Evolutionary conservation across 331 rosid genomes (phyloP), one percentile per base, ranked within the genome.

Genomic region (Dryas integrifolia): DNA sequence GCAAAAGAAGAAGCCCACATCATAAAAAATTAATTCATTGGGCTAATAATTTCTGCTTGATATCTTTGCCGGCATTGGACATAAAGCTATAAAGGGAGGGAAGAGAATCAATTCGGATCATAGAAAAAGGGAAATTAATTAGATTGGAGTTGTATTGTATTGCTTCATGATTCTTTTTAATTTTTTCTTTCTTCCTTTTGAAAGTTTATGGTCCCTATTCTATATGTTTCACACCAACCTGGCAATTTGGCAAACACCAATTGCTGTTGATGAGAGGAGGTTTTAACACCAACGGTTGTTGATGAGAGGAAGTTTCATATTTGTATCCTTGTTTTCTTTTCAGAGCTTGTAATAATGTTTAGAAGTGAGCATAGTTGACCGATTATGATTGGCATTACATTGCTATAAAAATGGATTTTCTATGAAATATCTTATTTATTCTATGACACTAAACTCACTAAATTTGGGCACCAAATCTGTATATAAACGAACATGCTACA

Each of bases 31-130:
- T 30, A 49, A 30, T 45, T 4, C 38, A 64, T 74, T 44, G 70
- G 70, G 62, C 15, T 8, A 60, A 61, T 48, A 2, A 18, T 2
- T 18, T 24, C 39, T 47, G 55, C 7, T 66, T 66, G 24, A 46
- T 26, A 35, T 16, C 56, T 50, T 50, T 50, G 58, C 72, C 26
- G 38, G 16, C 45, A 30, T 9, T 49, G n/a, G 30, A 67, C 59
- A 26, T 50, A 43, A 63, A 62, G 51, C 64, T 18, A 58, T 30
- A 58, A 71, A 26, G 67, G 58, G 45, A 15, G 35, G 38, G 46
- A 58, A 15, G 38, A 12, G 18, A 26, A 58, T 14, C 30, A 26
- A 30, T 62, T 11, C 26, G 5, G 24, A 70, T 40, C 21, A 53
- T 14, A 21, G 44, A 10, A 35, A 12, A 3, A 15, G 38, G 24